Evolutionary conservation across 2,329 filamentous ascomycete genomes (phyloP).

Genomic region (Alternaria atra): DNA sequence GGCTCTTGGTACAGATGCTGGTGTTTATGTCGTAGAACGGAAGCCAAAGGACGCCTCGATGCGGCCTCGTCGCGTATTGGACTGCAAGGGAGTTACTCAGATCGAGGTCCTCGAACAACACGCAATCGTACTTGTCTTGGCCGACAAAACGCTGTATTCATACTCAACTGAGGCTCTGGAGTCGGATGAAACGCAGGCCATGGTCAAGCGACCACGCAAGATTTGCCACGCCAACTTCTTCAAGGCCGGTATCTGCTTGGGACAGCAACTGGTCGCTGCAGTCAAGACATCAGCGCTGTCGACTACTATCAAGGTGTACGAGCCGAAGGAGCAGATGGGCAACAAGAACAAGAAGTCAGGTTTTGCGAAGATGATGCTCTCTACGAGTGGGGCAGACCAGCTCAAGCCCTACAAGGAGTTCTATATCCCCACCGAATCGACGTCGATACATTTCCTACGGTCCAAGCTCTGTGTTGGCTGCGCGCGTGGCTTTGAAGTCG

Average conservation of each 20-base stretch:
- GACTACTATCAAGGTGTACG: constrained; percentile 98
- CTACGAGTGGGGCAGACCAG: constrained; percentile 83
- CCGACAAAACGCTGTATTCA: constrained; percentile 91
- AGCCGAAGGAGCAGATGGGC: constrained; percentile 92
- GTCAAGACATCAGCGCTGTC: constrained; percentile 94
- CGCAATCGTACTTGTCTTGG: constrained; percentile 85
- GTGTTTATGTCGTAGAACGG: constrained; percentile 90
- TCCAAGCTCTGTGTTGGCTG: constrained; percentile 97
- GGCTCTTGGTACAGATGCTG: constrained; percentile 92
- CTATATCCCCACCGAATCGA: constrained; percentile 98
- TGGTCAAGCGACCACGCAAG: constrained; percentile 89
- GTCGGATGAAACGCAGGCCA: constrained; percentile 75
- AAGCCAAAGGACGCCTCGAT: constrained; percentile 80
- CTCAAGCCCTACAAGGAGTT: constrained; percentile 88
- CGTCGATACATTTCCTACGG: constrained; percentile 95
- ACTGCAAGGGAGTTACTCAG: constrained; percentile 87
- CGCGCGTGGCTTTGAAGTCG: constrained; percentile 94
- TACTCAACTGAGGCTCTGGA: constrained; percentile 89
- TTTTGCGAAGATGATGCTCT: constrained; percentile 97
- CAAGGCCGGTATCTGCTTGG: constrained; percentile 94
- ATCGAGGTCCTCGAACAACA: constrained; percentile 97
- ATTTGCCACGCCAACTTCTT: constrained; percentile 99
- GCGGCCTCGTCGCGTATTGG: constrained; percentile 83
- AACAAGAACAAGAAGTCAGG: constrained; percentile 96
- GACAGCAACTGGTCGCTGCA: constrained; percentile 92